Base-by-base conservation (phyloP, 1,284 basidiomycete genomes). In the Naganishia liquefaciens region DNA sequence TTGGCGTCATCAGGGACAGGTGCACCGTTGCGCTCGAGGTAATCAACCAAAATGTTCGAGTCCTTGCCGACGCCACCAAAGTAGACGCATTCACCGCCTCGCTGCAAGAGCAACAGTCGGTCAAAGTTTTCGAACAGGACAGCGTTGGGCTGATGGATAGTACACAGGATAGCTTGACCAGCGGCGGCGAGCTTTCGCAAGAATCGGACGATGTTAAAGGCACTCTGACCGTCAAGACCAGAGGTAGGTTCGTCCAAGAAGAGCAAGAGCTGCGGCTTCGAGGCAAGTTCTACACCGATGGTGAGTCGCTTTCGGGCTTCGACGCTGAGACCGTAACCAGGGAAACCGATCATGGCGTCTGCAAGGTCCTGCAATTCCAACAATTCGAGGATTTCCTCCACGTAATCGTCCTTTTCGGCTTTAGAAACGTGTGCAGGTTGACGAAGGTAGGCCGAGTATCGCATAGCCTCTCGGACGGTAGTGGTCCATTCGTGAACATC, bases 401-500 rank as follows among this genome's bases (percentile, higher is more conserved):
- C 79, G 70, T 83, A 83, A 46, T 75, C 80, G 68, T 83, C 77
- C 77, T 84, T 84, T 69, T 83, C 82, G 53, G 76, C 77, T 66
- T 81, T 75, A 17, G 82, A 74, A 1, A 83, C 79, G 28, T 76
- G 65, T 65, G 80, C 76, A 4, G 82, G 80, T 72, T 85, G 84
- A 54, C 85, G 82, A 10, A 86, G 80, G 73, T 85, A 82, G 5
- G 85, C 84, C 1, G 82, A 84, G 76, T 84, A 84, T 51, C 82
- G 79, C 51, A 86, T 77, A 0, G 84, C 83, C 70, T 86, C 84
- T 54, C 84, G 81, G 23, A 85, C 82, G 33, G 83, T 84, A 5
- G 91, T 85, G 13, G 89, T 91, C 68, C 85, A 88, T 77, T 92
- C 90, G 75, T 94, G 92, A 2, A 89, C 87, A 72, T 94, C 91